Conservation (phyloP, 2,329 filamentous ascomycete species). For the Colletotrichum sp. region DNA sequence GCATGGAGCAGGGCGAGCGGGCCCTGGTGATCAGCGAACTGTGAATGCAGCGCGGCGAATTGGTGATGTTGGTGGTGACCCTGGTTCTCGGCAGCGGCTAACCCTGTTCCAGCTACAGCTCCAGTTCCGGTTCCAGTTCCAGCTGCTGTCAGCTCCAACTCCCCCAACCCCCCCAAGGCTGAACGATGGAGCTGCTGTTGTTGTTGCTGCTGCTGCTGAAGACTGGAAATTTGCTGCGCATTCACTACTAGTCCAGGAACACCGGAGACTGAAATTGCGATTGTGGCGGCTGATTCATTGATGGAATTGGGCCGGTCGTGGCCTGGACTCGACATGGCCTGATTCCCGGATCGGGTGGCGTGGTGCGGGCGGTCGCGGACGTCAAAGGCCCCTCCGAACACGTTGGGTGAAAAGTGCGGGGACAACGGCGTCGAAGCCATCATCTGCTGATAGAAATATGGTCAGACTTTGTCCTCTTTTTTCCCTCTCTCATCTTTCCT, state of each 20-base stretch:
- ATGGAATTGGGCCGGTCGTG: neutral
- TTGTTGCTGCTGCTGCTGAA: neutral
- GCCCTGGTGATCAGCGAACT: conserved; percentile 3
- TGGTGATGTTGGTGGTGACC: neutral
- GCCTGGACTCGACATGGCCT: conserved; percentile 9
- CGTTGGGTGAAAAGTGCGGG: conserved; percentile 11
- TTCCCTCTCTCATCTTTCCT: neutral
- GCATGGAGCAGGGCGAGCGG: neutral
- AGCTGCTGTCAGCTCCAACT: neutral
- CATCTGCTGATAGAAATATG: conserved; percentile 20
- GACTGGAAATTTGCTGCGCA: neutral
- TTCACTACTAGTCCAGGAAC: neutral
- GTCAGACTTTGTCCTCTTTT: conserved; percentile 4
- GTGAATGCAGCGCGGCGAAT: neutral
- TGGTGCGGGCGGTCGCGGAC: conserved; percentile 12
- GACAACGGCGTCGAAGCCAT: conserved; percentile 16
- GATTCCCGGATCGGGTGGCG: conserved; percentile 17
- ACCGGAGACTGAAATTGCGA: neutral
- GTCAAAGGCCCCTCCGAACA: conserved; percentile 13
- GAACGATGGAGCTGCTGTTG: conserved; percentile 7
- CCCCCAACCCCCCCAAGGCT: neutral
- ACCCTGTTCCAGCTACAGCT: neutral
- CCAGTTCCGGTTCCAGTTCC: neutral
- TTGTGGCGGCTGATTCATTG: neutral
- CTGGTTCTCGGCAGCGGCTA: neutral